Base-by-base conservation (phyloP, 805 yeast genomes). In the Kodamaea neixiangensis region DNA sequence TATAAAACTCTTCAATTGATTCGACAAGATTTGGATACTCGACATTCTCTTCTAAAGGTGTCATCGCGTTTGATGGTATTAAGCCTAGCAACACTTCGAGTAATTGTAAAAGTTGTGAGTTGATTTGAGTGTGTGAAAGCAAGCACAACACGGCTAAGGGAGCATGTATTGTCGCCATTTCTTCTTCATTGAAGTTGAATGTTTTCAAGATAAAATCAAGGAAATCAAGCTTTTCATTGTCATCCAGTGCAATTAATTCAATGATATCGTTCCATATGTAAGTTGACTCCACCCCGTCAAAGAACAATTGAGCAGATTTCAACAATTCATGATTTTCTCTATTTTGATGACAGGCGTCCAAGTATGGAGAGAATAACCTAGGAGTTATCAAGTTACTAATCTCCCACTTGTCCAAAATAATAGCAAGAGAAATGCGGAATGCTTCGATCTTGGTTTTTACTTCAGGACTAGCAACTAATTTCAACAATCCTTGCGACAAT, bases 361-460 rank as follows among this genome's bases (percentile, higher is more conserved):
- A 66, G 2, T 89, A 72, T 0, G 96, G 93, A 0, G 81, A 68
- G 42, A 94, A 80, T 6, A 92, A 65, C 20, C 72, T 67, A 0
- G 97, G 96, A 0, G 91, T 82, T 1, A 93, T 72, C 11, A 79
- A 65, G 9, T 85, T 82, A 10, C 97, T 96, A 39, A 94, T 84
- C 66, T 94, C 99, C 98, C 98, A 94, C 54, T 90, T 81, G 62
- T 94, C 98, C 84, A 92, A 81, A 3, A 92, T 75, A 0, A 94
- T 82, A 3, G 73, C 61, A 14, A 85, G 70, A 1, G 89, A 77
- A 5, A 93, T 84, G 46, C 77, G 81, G 59, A 83, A 83, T 0
- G 87, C 83, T 18, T 75, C 41, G 15, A 37, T 7, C 9, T 35
- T 31, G n/a, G 22, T 31, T 13, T 40, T 47, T 34, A 56, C 59